Base-by-base conservation (phyloP, 169 alveolate genomes). In the Cryptosporidium parvum region DNA sequence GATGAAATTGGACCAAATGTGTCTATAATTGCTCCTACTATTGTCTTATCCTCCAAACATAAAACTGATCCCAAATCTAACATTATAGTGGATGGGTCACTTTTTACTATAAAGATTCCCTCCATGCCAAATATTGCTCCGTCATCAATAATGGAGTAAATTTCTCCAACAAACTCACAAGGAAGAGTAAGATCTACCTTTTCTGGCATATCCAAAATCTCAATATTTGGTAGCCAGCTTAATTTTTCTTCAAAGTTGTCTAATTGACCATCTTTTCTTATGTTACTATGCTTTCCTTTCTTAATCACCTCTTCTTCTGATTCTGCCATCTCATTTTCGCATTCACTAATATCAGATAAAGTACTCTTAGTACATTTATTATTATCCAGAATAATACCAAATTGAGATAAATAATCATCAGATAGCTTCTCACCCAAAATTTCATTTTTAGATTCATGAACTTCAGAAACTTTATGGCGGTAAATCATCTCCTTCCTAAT, bases 161-260 rank as follows among this genome's bases (percentile, higher is more conserved):
- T 80, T 18, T 80, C 75, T 14, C 89, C 89, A 18, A 80, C 69
- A 80, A 61, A 80, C 62, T 80, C 89, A 65, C 89, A 80, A 29
- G 89, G 89, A 14, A 80, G 65, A 62, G 26, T 26, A 8, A 21
- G 12, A 37, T 80, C 89, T 0, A 80, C 89, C 45, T 65, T 62
- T 26, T 59, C 73, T 18, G 89, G 89, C 68, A 80, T 44, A 65
- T 80, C 75, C 7, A 80, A 21, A 21, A 80, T 67, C 53, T 80
- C 89, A 61, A 80, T 80, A 37, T 80, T 62, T 61, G 89, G 89
- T 16, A 80, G 35, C 73, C 89, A 80, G 29, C 35, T 80, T 21
- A 21, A 18, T 42, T 53, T 51, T 16, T 52, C 86, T 26, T 73
- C 86, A 33, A 42, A 14, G n/a, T 18, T 39, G 3, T 31, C 29